Evolutionary conservation across 192 early-diverging fungal genomes (phyloP).

Genomic region (Coemansia umbellata): DNA sequence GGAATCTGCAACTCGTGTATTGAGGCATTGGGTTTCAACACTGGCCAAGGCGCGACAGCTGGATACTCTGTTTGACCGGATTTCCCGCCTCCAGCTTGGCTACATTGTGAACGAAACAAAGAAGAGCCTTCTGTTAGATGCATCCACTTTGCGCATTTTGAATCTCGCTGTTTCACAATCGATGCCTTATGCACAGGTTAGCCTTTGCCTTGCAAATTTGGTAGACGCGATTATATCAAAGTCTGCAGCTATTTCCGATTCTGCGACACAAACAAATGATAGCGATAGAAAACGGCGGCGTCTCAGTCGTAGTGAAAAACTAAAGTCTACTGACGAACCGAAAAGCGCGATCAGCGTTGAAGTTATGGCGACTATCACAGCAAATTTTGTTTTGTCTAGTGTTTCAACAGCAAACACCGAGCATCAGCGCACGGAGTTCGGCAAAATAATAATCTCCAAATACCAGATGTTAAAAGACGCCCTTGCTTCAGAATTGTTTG

Average conservation of each 20-base stretch:
- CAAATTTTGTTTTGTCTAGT: conserved; percentile 30
- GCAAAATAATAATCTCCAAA: conserved; percentile 1
- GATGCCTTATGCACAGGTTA: conserved; percentile 41
- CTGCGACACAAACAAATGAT: not conserved
- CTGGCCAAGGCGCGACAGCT: conserved; percentile 28
- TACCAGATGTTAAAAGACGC: conserved; percentile 1
- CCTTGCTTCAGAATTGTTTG: not conserved
- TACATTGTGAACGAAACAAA: not conserved
- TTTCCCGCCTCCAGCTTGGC: conserved; percentile 3
- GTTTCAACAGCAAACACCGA: conserved; percentile 26
- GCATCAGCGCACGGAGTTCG: conserved; percentile 25
- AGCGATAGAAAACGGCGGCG: conserved; percentile 24
- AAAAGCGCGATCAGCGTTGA: not conserved
- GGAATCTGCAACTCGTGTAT: not conserved
- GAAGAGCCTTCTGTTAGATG: conserved; percentile 18
- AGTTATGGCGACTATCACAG: conserved; percentile 12
- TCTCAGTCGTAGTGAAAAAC: not conserved
- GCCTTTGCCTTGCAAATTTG: conserved; percentile 7
- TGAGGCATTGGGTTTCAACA: conserved; percentile 21
- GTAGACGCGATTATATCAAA: conserved; percentile 11
- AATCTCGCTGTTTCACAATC: conserved; percentile 20
- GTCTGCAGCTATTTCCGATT: not conserved
- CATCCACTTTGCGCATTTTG: conserved; percentile 11
- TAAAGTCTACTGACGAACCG: not conserved
- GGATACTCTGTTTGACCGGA: conserved; percentile 17